These are phyloP conservation scores for Brassica carinata DNA, from an alignment of 345 rosid species.

Conservation along the genomic window DNA sequence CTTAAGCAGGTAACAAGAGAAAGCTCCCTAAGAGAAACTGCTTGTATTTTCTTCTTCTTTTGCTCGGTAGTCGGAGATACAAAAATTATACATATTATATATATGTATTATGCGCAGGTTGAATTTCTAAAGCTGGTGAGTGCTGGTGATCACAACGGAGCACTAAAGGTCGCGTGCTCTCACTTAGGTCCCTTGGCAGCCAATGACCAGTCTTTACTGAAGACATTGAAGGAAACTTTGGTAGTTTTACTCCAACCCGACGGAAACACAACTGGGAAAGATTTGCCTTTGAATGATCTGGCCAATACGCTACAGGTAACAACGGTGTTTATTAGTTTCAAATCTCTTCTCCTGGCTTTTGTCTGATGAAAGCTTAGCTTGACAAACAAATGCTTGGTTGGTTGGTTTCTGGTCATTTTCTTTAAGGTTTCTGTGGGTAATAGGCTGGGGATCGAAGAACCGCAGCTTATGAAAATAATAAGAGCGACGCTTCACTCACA, in stretches of 20 bases:
- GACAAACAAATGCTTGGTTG: constrained; percentile 4
- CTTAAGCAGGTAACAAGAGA: constrained; percentile 74
- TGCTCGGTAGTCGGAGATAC: neutral
- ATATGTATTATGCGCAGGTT: constrained; percentile 46
- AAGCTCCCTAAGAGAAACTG: neutral
- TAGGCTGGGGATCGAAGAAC: constrained; percentile 85
- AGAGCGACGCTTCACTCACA: constrained; percentile 88
- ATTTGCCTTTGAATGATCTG: constrained; percentile 71
- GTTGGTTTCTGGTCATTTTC: constrained; percentile 9
- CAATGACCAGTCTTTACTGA: constrained; percentile 61
- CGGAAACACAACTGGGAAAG: constrained; percentile 55
- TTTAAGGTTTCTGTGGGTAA: constrained; percentile 76
- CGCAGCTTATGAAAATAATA: constrained; percentile 84
- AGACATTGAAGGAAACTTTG: constrained; percentile 89
- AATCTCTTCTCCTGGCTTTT: constrained; percentile 3
- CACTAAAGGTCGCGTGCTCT: constrained; percentile 78
- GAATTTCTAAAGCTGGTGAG: constrained; percentile 82
- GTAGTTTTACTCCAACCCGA: constrained; percentile 67
- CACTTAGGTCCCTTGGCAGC: constrained; percentile 92
- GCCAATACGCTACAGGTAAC: constrained; percentile 88
- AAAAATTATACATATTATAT: neutral
- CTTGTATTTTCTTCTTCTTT: neutral
- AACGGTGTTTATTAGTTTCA: neutral
- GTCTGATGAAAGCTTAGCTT: constrained; percentile 1
- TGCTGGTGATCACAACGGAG: constrained; percentile 75